Conservation (phyloP, 2,329 filamentous ascomycete genomes). For the Hymenoscyphus albidus region DNA sequence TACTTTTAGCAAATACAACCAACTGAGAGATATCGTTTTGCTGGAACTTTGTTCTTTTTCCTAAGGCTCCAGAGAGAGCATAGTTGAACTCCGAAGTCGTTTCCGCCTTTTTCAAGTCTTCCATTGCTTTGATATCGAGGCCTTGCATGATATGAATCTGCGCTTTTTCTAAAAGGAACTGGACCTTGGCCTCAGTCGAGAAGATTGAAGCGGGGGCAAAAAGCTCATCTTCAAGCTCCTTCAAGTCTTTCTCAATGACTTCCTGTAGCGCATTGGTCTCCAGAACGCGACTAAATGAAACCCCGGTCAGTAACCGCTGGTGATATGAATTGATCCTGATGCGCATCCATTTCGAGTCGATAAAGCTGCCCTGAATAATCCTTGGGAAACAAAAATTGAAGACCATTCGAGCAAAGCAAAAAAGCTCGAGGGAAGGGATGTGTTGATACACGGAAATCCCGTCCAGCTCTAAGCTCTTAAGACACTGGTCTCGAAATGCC, state of each 20-base stretch:
- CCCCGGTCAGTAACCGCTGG: constrained; percentile 54
- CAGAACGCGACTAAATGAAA: constrained; percentile 37
- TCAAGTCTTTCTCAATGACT: constrained; percentile 56
- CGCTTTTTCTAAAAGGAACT: constrained; percentile 77
- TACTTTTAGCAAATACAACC: constrained; percentile 82
- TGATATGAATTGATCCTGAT: constrained; percentile 72
- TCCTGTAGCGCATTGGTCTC: constrained; percentile 60
- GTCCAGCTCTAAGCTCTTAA: constrained; percentile 71
- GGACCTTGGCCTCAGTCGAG: constrained; percentile 51
- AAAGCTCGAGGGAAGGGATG: constrained; percentile 78
- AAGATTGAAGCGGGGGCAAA: constrained; percentile 38
- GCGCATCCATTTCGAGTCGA: constrained; percentile 42
- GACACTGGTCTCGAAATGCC: constrained; percentile 50
- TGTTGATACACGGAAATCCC: constrained; percentile 83
- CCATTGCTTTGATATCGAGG: constrained; percentile 68
- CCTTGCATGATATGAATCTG: constrained; percentile 83
- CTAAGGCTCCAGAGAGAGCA: constrained; percentile 78
- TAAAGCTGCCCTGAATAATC: constrained; percentile 23
- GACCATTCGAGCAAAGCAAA: constrained; percentile 64
- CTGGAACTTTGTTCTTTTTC: constrained; percentile 79
- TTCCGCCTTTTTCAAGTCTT: constrained; percentile 66
- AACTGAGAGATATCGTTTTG: constrained; percentile 80
- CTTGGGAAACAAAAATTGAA: constrained; percentile 38
- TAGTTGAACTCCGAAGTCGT: constrained; percentile 70
- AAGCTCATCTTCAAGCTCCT: constrained; percentile 43